A percentile compares a stretch with the other conserved stretches of the same genome.
phyloP scores from a whole-genome alignment of 306 rosid genomes.

The Benincasa hispida region DNA sequence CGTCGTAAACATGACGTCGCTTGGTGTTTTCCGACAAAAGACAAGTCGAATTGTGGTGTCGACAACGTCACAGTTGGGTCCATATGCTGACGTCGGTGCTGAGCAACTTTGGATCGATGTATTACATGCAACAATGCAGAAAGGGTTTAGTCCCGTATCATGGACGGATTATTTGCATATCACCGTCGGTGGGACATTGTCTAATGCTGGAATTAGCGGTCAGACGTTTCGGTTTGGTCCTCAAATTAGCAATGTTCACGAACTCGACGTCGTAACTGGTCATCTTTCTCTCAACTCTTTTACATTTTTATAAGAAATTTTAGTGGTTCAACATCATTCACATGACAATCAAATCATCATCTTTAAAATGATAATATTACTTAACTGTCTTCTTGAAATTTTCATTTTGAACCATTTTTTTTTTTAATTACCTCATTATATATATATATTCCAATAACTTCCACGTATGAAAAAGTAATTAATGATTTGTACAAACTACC shows the following conservation, averaged over 20 bases:
- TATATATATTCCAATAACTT: background rate
- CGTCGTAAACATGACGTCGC: conserved; percentile 59
- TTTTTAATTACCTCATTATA: no score
- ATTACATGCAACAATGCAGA: conserved; percentile 28
- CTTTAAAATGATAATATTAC: no score
- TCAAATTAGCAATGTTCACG: conserved; percentile 59
- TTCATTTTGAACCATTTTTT: background rate
- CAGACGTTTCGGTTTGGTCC: conserved; percentile 70
- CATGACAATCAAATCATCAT: no score
- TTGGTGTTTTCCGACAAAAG: conserved; percentile 13
- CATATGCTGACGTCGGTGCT: conserved; percentile 67
- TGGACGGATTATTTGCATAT: conserved; percentile 76
- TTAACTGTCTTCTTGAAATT: no score
- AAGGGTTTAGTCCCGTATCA: conserved; percentile 48
- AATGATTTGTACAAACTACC: no score
- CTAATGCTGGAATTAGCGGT: conserved; percentile 91
- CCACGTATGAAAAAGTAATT: background rate
- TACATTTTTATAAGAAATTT: background rate
- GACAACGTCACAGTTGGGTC: conserved; percentile 1
- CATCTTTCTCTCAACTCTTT: background rate
- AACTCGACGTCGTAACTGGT: conserved; percentile 76
- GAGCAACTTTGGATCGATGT: conserved; percentile 77
- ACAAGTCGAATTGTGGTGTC: conserved; percentile 20
- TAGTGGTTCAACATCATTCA: no score
- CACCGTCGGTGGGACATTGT: conserved; percentile 77